These are phyloP conservation scores for Pestalotiopsis sp. DNA, from an alignment of 2,329 filamentous ascomycete species.

Conservation along the genomic window DNA sequence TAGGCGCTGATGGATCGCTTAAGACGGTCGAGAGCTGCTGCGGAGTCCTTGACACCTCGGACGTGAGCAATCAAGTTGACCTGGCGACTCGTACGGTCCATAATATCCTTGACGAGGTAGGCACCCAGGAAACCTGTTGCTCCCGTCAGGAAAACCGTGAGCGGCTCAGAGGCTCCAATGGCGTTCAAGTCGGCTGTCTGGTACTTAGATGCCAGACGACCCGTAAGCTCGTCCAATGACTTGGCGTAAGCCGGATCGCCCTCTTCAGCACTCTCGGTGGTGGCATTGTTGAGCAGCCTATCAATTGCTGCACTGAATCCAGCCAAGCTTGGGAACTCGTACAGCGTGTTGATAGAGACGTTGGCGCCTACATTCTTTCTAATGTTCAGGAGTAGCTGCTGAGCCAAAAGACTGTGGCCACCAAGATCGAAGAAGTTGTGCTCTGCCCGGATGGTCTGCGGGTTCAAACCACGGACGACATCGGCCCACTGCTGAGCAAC, in stretches of 20 bases:
- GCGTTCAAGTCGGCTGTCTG: constrained; percentile 28
- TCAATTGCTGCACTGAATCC: constrained; percentile 56
- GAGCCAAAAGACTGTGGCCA: constrained; percentile 79
- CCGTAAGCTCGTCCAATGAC: constrained; percentile 47
- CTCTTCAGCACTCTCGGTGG: constrained; percentile 29
- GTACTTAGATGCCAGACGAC: constrained; percentile 39
- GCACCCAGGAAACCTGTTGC: constrained; percentile 89
- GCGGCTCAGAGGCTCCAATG: constrained; percentile 15
- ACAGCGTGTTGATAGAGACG: constrained; percentile 71
- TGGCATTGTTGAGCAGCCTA: constrained; percentile 28
- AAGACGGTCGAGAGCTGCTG: constrained; percentile 66
- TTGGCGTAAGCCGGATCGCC: constrained; percentile 49
- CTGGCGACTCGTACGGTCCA: constrained; percentile 57
- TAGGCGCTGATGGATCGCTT: constrained; percentile 72
- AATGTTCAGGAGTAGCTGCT: constrained; percentile 76
- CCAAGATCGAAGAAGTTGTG: constrained; percentile 76
- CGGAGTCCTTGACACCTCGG: constrained; percentile 62
- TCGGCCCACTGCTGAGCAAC: constrained; percentile 75
- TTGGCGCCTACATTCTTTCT: constrained; percentile 43
- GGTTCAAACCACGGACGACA: constrained; percentile 67
- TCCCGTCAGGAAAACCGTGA: constrained; percentile 80
- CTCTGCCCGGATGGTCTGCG: constrained; percentile 65
- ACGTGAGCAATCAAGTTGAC: constrained; percentile 75
- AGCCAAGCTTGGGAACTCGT: constrained; percentile 58
- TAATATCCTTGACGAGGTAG: constrained; percentile 75